These are phyloP conservation scores for Aspergillus sp. DNA, from an alignment of 2,329 filamentous ascomycete genomes.

Conservation along the genomic window DNA sequence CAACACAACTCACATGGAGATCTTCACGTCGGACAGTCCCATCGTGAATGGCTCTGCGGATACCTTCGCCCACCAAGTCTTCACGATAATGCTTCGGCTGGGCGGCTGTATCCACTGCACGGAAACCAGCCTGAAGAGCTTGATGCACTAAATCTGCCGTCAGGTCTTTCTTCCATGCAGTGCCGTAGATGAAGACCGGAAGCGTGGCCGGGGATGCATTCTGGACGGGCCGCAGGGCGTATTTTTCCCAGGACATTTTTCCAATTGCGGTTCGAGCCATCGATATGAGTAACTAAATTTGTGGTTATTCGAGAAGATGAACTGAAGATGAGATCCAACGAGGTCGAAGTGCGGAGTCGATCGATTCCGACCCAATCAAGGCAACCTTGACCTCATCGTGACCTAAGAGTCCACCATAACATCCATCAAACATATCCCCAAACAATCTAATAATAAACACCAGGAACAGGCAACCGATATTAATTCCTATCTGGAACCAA, in stretches of 20 bases:
- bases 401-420: background rate
- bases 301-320: background rate
- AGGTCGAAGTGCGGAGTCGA: no score
- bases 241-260: constrained; percentile 28
- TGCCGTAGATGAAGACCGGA: constrained; percentile 64
- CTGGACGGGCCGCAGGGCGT: constrained; percentile 21
- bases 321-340: background rate
- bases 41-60: constrained; percentile 57
- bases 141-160: constrained; percentile 64
- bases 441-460: background rate
- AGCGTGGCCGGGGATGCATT: constrained; percentile 22
- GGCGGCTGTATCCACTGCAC: constrained; percentile 71
- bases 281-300: no score
- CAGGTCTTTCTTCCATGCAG: constrained; percentile 75
- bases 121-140: constrained; percentile 66
- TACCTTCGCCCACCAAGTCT: constrained; percentile 61
- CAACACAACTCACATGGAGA: constrained; percentile 53
- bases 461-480: background rate
- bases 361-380: background rate
- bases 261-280: constrained; percentile 18
- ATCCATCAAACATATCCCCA: background rate
- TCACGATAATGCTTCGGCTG: constrained; percentile 78
- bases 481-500: no score
- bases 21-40: constrained; percentile 56
- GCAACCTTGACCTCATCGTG: background rate